Percentiles rank a stretch among this genome's conserved stretches.
Evolutionary conservation across 768 basidiomycete genomes (phyloP).

Genomic region (Mycena pura): DNA sequence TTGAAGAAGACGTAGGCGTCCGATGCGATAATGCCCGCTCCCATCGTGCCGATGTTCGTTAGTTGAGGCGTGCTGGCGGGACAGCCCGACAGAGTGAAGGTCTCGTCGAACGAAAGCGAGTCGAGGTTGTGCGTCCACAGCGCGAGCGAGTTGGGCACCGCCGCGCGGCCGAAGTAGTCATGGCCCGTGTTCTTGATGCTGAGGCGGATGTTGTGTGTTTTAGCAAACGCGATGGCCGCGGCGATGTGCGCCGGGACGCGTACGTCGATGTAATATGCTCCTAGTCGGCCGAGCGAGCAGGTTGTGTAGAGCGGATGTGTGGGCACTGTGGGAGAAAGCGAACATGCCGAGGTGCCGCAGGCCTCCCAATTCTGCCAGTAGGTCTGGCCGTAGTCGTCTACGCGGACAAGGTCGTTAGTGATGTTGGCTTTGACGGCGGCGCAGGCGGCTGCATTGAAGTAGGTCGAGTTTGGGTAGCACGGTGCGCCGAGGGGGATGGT

Average conservation of each 20-base stretch:
- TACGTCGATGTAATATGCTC: slow-evolving; percentile 4
- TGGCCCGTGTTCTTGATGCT: slow-evolving; percentile 4
- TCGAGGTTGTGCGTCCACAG: slow-evolving; percentile 5
- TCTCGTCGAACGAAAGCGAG: neutral
- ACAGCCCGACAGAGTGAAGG: too few relatives aligned
- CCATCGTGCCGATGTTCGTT: too few relatives aligned
- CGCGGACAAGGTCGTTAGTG: too few relatives aligned
- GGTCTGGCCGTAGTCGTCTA: neutral
- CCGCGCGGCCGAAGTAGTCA: slow-evolving; percentile 3
- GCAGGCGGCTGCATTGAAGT: neutral
- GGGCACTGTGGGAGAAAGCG: too few relatives aligned
- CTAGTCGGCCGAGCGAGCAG: slow-evolving; percentile 6
- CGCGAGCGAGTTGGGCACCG: neutral
- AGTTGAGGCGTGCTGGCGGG: too few relatives aligned
- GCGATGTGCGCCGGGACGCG: neutral
- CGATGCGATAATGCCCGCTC: neutral
- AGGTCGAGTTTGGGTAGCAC: neutral
- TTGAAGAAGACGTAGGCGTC: too few relatives aligned
- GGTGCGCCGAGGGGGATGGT: neutral
- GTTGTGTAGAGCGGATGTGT: too few relatives aligned
- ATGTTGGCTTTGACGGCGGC: neutral
- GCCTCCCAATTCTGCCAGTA: too few relatives aligned
- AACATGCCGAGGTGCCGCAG: too few relatives aligned
- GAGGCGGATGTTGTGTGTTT: neutral
- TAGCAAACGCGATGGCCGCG: neutral